These are phyloP conservation scores for Sordariomycetes sp. DNA, from an alignment of 2,329 filamentous ascomycete species.

Conservation along the genomic window DNA sequence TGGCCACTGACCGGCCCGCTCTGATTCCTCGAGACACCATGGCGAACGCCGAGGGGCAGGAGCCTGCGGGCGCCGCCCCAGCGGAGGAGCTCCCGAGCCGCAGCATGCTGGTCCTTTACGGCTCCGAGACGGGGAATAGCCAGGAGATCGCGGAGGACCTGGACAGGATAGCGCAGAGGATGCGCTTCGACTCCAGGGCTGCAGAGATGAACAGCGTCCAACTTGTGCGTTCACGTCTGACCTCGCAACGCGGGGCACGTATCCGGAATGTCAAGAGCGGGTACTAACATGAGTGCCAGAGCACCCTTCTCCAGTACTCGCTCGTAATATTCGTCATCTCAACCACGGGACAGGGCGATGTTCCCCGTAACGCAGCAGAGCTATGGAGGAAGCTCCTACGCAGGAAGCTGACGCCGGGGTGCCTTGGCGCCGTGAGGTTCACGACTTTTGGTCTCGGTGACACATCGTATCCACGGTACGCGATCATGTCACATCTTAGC, in stretches of 20 bases:
- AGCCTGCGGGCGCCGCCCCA: background rate
- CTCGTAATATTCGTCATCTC: conserved; percentile 73
- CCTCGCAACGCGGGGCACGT: background rate
- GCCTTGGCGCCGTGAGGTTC: conserved; percentile 57
- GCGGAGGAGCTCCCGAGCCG: conserved; percentile 10
- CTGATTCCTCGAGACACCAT: background rate
- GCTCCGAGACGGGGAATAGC: conserved; percentile 88
- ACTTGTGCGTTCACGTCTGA: conserved; percentile 44
- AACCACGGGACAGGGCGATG: conserved; percentile 88
- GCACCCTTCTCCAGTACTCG: conserved; percentile 31
- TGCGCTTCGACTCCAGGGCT: conserved; percentile 66
- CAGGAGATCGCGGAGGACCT: conserved; percentile 85
- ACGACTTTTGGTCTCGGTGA: conserved; percentile 87
- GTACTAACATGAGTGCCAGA: conserved; percentile 19
- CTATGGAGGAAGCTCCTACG: conserved; percentile 82
- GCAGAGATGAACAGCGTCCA: conserved; percentile 65
- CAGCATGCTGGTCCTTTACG: conserved; percentile 65
- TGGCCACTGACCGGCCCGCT: background rate
- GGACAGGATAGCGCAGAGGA: conserved; percentile 56
- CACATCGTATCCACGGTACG: conserved; percentile 82
- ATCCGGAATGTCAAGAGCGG: background rate
- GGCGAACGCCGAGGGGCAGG: background rate
- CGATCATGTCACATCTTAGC: conserved; percentile 38
- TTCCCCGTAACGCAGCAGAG: conserved; percentile 66
- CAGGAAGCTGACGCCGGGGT: conserved; percentile 60